Base-by-base conservation (phyloP, 148 eudicot genomes). In the Vaccinium macrocarpon region DNA sequence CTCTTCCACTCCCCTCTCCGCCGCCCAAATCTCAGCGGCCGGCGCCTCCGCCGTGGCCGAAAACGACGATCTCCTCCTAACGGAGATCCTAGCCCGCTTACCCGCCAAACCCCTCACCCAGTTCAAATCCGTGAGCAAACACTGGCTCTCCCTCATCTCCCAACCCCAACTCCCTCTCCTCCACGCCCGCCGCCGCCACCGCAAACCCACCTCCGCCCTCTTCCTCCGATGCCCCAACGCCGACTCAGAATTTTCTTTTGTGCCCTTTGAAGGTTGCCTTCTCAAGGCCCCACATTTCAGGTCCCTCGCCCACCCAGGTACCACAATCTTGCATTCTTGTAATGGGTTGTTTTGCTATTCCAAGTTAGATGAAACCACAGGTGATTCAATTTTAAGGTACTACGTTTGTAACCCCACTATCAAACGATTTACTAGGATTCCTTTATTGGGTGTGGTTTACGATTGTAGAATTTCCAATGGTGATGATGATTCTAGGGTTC, bases 1-100 rank as follows among this genome's bases (percentile, higher is more conserved):
- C 78, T 90, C 95, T n/a, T 83, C 94, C 15, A 79, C 91, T 14
- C 91, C 85, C 11, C 70, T 29, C 32, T 64, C 32, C 32, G 32
- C 71, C 1, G 56, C 50, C 50, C 50, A 48, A 48, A 48, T 48
- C 50, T 5, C 50, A 5, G 4, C 50, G 3, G 32, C 32, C 32
- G 71, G n/a, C n/a, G n/a, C n/a, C n/a, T n/a, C 2, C 27, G 12
- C 11, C 6, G 32, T 64, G 0, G 71, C 71, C 14, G 71, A 29
- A 25, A 64, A 64, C 32, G 32, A 64, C 29, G 71, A 64, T 23
- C 71, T 64, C 71, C 71, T 64, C n/a, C n/a, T n/a, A 23, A 64
- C 32, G 8, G 71, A 64, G 71, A 76, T 76, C 79, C 2, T 76
- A 76, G 13, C 25, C 5, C 79, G 79, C 4, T 50, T 76, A 8